Percentiles rank a stretch among this genome's conserved stretches.
Evolutionary conservation across 305 asterid genomes (phyloP).

Genomic region (Rubia peregrina): DNA sequence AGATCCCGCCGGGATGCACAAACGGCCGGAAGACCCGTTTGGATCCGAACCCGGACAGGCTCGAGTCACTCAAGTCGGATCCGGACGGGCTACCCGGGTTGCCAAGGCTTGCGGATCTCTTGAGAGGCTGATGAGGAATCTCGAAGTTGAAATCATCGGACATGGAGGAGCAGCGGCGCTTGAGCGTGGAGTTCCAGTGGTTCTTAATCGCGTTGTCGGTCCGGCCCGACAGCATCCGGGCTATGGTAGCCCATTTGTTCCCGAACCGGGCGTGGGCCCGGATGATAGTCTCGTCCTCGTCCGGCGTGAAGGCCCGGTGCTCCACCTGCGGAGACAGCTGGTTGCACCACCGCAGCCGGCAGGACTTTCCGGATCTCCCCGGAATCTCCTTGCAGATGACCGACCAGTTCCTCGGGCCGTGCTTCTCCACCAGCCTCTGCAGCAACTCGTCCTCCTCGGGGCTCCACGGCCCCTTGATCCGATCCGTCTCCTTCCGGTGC

Average conservation of each 20-base stretch:
- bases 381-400: slow-evolving; percentile 40
- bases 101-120: slow-evolving; percentile 38
- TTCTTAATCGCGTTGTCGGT: slow-evolving; percentile 49
- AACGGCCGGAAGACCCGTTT: slow-evolving; percentile 25
- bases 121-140: slow-evolving; percentile 30
- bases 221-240: slow-evolving; percentile 39
- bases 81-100: slow-evolving; percentile 36
- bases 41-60: slow-evolving; percentile 28
- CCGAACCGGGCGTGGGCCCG: slow-evolving; percentile 42
- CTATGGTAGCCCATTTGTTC: slow-evolving; percentile 45
- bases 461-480: slow-evolving; percentile 55
- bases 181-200: slow-evolving; percentile 46
- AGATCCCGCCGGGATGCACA: slow-evolving; percentile 25
- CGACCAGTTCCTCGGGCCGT: slow-evolving; percentile 48
- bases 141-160: slow-evolving; percentile 48
- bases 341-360: slow-evolving; percentile 48
- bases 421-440: slow-evolving; percentile 32
- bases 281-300: slow-evolving; percentile 37
- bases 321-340: slow-evolving; percentile 47
- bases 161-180: slow-evolving; percentile 61
- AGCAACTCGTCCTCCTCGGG: slow-evolving; percentile 40
- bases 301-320: slow-evolving; percentile 37
- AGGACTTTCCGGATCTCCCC: slow-evolving; percentile 45
- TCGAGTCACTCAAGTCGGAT: slow-evolving; percentile 35
- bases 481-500: slow-evolving; percentile 32